Percentiles rank a stretch among this genome's conserved stretches.
Conservation (phyloP, 768 basidiomycete species). For the Cystofilobasidium bisporidii region DNA sequence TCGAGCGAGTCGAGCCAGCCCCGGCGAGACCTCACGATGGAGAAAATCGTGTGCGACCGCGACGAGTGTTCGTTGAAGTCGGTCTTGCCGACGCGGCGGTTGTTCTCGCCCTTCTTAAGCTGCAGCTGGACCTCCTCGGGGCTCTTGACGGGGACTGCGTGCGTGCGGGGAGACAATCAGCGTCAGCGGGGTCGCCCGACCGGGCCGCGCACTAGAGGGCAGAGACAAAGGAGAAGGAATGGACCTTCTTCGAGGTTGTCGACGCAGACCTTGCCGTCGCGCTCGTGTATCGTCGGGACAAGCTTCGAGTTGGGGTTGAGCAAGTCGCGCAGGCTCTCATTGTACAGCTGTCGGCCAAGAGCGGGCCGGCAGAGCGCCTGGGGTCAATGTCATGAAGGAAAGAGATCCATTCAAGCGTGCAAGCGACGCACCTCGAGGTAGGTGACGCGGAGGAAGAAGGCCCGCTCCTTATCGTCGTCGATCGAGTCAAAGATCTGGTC, state of each 20-base stretch:
- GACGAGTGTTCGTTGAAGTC: constrained; percentile 39
- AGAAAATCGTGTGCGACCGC: constrained; percentile 40
- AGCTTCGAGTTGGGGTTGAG: constrained; percentile 21
- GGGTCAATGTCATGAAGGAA: neutral
- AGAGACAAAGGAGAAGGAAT: neutral
- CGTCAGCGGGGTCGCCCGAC: neutral
- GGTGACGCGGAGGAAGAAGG: constrained; percentile 15
- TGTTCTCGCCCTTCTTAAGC: constrained; percentile 23
- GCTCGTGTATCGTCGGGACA: constrained; percentile 20
- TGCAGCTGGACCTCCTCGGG: constrained; percentile 21
- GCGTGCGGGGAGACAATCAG: neutral
- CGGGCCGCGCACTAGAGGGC: neutral
- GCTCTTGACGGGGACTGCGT: constrained; percentile 11
- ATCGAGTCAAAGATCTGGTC: constrained; percentile 27
- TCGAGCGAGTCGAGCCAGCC: no score
- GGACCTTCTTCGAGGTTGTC: constrained; percentile 16
- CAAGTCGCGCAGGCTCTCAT: constrained; percentile 23
- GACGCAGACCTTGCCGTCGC: constrained; percentile 12
- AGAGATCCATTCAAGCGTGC: no score
- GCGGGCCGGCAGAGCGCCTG: neutral
- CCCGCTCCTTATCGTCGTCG: constrained; percentile 7
- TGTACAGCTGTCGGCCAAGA: constrained; percentile 18
- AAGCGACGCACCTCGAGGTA: constrained; percentile 23
- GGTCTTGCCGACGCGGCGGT: constrained; percentile 23
- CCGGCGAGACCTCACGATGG: constrained; percentile 34